These are phyloP conservation scores for Corchorus olitorius DNA, from an alignment of 345 rosid genomes.

Conservation along the genomic window DNA sequence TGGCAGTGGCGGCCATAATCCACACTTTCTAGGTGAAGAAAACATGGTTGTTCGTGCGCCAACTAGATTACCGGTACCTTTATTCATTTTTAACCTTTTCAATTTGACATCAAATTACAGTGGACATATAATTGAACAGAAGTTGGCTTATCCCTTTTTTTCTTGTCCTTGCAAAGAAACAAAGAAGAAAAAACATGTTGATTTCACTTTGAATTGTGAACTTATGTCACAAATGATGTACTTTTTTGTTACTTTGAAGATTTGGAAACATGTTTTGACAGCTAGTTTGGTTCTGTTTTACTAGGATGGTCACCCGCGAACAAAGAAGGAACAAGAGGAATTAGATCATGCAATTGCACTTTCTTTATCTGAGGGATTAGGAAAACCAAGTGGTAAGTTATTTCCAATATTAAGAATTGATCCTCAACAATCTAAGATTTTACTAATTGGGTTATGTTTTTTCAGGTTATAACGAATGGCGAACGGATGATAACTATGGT, in stretches of 20 bases:
- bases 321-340: slow-evolving; percentile 62
- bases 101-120: not conserved
- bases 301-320: slow-evolving; percentile 67
- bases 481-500: slow-evolving; percentile 33
- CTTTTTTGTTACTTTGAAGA: not conserved
- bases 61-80: slow-evolving; percentile 59
- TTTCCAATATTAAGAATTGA: not conserved
- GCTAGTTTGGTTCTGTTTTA: slow-evolving; percentile 15
- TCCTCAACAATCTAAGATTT: not conserved
- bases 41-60: slow-evolving; percentile 76
- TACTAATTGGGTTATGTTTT: slow-evolving; percentile 4
- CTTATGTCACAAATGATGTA: not conserved
- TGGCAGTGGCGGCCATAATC: slow-evolving; percentile 43
- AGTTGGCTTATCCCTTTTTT: not conserved
- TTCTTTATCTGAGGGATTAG: slow-evolving; percentile 59
- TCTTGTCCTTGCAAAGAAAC: no score
- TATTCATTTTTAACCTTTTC: not conserved
- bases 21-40: slow-evolving; percentile 79
- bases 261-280: not conserved
- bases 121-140: not conserved
- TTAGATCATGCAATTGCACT: slow-evolving; percentile 67
- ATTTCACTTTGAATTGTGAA: not conserved
- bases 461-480: slow-evolving; percentile 57
- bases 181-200: not conserved
- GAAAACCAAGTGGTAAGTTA: slow-evolving; percentile 58